Percentiles rank a stretch among this genome's conserved stretches.
Evolutionary conservation across 495 filamentous ascomycete genomes (phyloP).

Genomic region (Tuber calosporum): DNA sequence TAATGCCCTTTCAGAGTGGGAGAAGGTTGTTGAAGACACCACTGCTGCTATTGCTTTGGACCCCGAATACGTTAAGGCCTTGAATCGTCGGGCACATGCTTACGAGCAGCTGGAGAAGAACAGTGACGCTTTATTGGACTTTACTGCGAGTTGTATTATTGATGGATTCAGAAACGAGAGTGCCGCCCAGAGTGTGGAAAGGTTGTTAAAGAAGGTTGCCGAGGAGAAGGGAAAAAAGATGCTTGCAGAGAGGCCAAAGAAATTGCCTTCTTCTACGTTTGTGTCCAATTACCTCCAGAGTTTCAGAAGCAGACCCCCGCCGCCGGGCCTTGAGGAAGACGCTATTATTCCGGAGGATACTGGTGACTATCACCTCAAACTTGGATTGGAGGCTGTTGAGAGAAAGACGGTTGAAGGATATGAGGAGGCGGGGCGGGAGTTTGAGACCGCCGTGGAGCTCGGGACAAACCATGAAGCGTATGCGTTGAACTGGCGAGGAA

Average conservation of each 20-base stretch:
- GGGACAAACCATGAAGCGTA: slow-evolving; percentile 75
- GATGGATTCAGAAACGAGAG: slow-evolving; percentile 86
- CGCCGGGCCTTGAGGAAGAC: slow-evolving; percentile 72
- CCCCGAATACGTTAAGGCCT: slow-evolving; percentile 91
- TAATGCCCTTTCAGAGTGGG: slow-evolving; percentile 84
- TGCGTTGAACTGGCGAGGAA: slow-evolving; percentile 92
- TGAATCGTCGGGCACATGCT: slow-evolving; percentile 90
- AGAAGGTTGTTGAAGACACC: slow-evolving; percentile 94
- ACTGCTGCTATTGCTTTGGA: slow-evolving; percentile 88
- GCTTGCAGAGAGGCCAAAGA: slow-evolving; percentile 59
- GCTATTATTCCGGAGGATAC: slow-evolving; percentile 67
- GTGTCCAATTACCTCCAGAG: slow-evolving; percentile 98
- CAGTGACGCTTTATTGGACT: slow-evolving; percentile 93
- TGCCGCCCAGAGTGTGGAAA: slow-evolving; percentile 82
- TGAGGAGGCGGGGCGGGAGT: slow-evolving; percentile 72
- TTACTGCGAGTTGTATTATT: slow-evolving; percentile 98
- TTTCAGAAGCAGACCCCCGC: slow-evolving; percentile 74
- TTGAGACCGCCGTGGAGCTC: slow-evolving; percentile 78
- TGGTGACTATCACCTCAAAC: slow-evolving; percentile 75
- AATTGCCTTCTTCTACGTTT: slow-evolving; percentile 87
- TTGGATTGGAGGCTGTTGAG: slow-evolving; percentile 70
- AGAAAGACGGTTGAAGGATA: slow-evolving; percentile 84
- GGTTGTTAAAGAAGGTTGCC: slow-evolving; percentile 92
- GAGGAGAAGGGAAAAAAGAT: slow-evolving; percentile 86
- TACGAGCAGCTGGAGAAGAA: slow-evolving; percentile 87